Conservation (phyloP, 2,329 filamentous ascomycete genomes). For the Colletotrichum brevisporum region DNA sequence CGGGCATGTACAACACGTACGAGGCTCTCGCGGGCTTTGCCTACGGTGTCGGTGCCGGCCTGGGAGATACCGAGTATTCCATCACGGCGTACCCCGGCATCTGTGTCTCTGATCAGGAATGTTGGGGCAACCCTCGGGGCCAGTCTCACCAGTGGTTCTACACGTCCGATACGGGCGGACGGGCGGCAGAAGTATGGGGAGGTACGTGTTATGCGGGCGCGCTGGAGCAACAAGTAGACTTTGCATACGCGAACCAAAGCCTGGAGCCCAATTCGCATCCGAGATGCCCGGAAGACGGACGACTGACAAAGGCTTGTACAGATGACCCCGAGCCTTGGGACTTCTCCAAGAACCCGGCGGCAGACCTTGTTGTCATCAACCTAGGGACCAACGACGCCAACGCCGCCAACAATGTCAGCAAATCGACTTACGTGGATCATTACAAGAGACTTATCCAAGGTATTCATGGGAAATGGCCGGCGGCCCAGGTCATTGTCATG, state of each 20-base stretch:
- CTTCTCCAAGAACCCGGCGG: constrained; percentile 57
- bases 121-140: constrained; percentile 66
- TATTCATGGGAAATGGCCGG: constrained; percentile 61
- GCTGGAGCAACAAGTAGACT: not conserved
- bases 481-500: constrained; percentile 61
- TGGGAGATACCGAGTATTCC: constrained; percentile 71
- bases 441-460: constrained; percentile 62
- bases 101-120: constrained; percentile 68
- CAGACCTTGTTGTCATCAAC: constrained; percentile 62
- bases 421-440: constrained; percentile 55
- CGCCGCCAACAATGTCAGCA: constrained; percentile 56
- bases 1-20: constrained; percentile 71
- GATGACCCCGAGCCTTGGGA: constrained; percentile 61
- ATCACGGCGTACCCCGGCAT: constrained; percentile 72
- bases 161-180: constrained; percentile 66
- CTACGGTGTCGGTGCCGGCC: constrained; percentile 67
- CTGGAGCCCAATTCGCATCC: not conserved
- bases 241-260: constrained; percentile 15
- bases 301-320: constrained; percentile 34
- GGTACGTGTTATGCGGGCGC: constrained; percentile 48
- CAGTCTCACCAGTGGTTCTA: constrained; percentile 71
- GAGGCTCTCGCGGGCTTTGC: constrained; percentile 70
- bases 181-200: constrained; percentile 59
- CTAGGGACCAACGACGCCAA: constrained; percentile 64
- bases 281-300: not conserved